Percentiles rank a stretch among this genome's conserved stretches.
Evolutionary conservation across 2,329 filamentous ascomycete species (phyloP).

Genomic region (Colletotrichum tofieldiae): DNA sequence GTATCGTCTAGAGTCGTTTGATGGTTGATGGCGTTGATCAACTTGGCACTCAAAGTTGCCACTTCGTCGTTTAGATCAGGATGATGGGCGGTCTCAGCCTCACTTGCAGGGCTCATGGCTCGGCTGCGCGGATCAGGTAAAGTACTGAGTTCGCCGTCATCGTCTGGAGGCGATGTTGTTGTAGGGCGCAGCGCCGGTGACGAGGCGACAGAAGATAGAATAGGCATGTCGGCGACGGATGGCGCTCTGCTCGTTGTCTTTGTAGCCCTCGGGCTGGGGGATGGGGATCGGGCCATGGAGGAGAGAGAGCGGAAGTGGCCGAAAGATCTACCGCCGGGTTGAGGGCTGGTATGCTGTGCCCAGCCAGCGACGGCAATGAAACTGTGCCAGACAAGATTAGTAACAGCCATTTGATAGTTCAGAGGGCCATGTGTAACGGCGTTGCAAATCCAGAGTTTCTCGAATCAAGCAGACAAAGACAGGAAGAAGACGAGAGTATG

Average conservation of each 20-base stretch:
- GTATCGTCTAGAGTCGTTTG: constrained; percentile 94
- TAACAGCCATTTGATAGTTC: constrained; percentile 23
- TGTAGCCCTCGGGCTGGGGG: constrained; percentile 54
- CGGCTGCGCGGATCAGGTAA: constrained; percentile 76
- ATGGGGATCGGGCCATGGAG: constrained; percentile 59
- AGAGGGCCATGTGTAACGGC: not conserved
- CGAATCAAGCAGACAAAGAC: not conserved
- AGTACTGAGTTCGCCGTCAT: constrained; percentile 77
- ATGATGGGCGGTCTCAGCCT: constrained; percentile 58
- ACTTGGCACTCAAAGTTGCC: constrained; percentile 91
- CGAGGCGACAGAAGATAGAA: constrained; percentile 56
- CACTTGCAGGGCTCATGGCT: constrained; percentile 62
- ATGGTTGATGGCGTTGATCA: constrained; percentile 97
- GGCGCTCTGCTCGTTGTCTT: constrained; percentile 57
- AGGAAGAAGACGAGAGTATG: constrained; percentile 1
- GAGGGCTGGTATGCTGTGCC: constrained; percentile 60
- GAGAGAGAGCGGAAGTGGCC: constrained; percentile 70
- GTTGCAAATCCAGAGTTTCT: not conserved
- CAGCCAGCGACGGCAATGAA: constrained; percentile 70
- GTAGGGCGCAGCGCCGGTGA: constrained; percentile 53
- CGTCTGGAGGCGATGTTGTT: constrained; percentile 60
- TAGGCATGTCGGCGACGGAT: constrained; percentile 55
- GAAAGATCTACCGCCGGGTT: constrained; percentile 55
- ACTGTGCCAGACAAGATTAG: constrained; percentile 53
- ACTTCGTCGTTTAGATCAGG: constrained; percentile 81